Evolutionary conservation across 2,329 filamentous ascomycete species (phyloP).

Genomic region (Hypoxylon rubiginosum): DNA sequence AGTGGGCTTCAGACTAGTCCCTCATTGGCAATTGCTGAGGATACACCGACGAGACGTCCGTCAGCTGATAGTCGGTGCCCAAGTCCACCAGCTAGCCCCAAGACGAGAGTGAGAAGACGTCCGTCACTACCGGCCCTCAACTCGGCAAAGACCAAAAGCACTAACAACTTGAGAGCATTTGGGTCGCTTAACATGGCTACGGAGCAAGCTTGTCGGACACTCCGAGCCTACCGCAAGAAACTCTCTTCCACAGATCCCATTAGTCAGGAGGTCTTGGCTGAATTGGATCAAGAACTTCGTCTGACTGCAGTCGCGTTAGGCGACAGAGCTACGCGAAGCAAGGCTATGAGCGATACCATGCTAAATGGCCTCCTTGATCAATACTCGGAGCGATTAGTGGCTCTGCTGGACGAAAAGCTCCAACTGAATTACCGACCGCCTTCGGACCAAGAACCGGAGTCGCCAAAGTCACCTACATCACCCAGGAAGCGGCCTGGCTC

Average conservation of each 20-base stretch:
- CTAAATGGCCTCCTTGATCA: constrained; percentile 77
- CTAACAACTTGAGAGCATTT: constrained; percentile 63
- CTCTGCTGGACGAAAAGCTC: constrained; percentile 79
- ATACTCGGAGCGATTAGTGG: constrained; percentile 79
- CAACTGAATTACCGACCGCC: constrained; percentile 58
- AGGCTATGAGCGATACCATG: constrained; percentile 68
- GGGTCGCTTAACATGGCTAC: constrained; percentile 73
- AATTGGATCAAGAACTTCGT: constrained; percentile 74
- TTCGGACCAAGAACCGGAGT: constrained; percentile 41
- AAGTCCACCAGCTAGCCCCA: constrained; percentile 66
- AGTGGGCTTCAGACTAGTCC: constrained; percentile 58
- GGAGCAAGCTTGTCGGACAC: constrained; percentile 72
- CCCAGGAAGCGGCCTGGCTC: constrained; percentile 40
- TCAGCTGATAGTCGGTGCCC: constrained; percentile 60
- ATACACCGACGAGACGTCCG: constrained; percentile 63
- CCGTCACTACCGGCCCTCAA: constrained; percentile 69
- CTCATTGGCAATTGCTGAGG: constrained; percentile 58
- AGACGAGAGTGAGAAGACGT: constrained; percentile 61
- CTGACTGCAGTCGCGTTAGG: constrained; percentile 73
- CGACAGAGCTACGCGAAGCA: constrained; percentile 67
- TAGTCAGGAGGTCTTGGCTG: constrained; percentile 69
- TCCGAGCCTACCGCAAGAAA: constrained; percentile 74
- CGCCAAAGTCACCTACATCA: constrained; percentile 11
- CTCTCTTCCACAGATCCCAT: constrained; percentile 69
- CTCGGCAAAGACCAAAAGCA: constrained; percentile 64